Percentiles rank a stretch among this genome's conserved stretches.
Evolutionary conservation across 163 green algal genomes (phyloP).

Genomic region (Prototheca wickerhamii): DNA sequence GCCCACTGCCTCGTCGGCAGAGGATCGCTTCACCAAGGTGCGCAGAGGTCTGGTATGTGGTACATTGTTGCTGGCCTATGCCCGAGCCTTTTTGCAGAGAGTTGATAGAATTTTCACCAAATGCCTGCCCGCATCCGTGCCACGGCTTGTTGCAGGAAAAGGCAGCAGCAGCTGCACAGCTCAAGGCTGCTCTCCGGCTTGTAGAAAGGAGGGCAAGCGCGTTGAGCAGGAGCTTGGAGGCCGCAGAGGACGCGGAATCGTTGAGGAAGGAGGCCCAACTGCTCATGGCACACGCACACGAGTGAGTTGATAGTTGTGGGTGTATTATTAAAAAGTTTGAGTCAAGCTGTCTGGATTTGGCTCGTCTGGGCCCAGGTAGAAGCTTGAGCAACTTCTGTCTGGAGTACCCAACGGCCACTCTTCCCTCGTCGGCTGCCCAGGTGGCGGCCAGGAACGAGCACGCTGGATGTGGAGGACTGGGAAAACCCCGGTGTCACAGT

Average conservation of each 20-base stretch:
- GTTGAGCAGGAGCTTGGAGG: constrained; percentile 34
- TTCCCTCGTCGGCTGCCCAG: background rate
- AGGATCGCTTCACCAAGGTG: too few species aligned
- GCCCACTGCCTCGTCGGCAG: too few species aligned
- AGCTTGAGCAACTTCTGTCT: background rate
- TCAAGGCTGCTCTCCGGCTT: too few species aligned
- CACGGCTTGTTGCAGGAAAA: constrained; percentile 30
- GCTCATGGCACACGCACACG: constrained; percentile 71
- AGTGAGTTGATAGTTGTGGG: constrained; percentile 5
- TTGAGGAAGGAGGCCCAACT: constrained; percentile 57
- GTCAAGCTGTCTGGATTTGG: background rate
- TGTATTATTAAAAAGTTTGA: background rate
- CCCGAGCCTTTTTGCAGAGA: too few species aligned
- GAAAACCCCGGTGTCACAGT: constrained; percentile 40
- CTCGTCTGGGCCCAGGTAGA: background rate
- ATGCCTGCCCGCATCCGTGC: constrained; percentile 11
- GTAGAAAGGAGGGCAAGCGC: too few species aligned
- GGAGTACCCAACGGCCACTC: background rate
- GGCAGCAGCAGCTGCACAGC: too few species aligned
- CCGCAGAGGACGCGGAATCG: constrained; percentile 16
- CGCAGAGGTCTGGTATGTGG: too few species aligned
- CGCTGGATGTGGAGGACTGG: constrained; percentile 63
- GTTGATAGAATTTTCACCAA: too few species aligned
- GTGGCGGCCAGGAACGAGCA: background rate
- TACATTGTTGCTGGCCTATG: too few species aligned